Evolutionary conservation across 2,329 filamentous ascomycete species (phyloP), one percentile per base, ranked within the genome.

Genomic region (Akanthomyces lecanii): DNA sequence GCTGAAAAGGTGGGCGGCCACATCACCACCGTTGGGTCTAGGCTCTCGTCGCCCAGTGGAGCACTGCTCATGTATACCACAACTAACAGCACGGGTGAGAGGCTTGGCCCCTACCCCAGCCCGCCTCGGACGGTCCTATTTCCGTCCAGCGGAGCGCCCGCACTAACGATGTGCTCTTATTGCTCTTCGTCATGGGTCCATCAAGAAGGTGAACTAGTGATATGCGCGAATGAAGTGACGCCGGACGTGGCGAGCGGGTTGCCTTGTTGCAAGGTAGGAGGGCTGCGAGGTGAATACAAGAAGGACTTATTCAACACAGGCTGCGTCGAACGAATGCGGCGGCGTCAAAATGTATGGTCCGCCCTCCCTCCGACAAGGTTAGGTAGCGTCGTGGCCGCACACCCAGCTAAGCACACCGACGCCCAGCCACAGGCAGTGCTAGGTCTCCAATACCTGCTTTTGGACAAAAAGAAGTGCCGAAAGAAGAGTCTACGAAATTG

Each of bases 61-160:
- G 53, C 18, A 30, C 23, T 12, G 14, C 5, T 28, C 5, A 40
- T 38, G 51, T 53, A 54, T 54, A 40, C 51, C 25, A 30, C n/a
- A 10, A 36, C n/a, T 12, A 30, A 48, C 30, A 53, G 30, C 45
- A 38, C 21, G 21, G 44, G 11, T 57, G n/a, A 25, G 23, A 58
- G 55, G 44, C 55, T 47, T 58, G 55, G 55, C 45, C 57, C 47
- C 45, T 25, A 44, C 14, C 45, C 57, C 57, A 58, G 44, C 47
- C 57, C 45, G 47, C 47, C 57, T 51, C 36, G 23, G 28, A 38
- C 45, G 45, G 56, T n/a, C 57, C 57, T 60, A 51, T 51, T 60
- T 60, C 57, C 57, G 57, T 36, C 33, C 23, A 51, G 33, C 56
- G 16, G 45, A 45, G 57, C 57, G 57, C 57, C 57, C 57, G 57